Conservation (phyloP, 768 basidiomycete species). For the Calocera viscosa region DNA sequence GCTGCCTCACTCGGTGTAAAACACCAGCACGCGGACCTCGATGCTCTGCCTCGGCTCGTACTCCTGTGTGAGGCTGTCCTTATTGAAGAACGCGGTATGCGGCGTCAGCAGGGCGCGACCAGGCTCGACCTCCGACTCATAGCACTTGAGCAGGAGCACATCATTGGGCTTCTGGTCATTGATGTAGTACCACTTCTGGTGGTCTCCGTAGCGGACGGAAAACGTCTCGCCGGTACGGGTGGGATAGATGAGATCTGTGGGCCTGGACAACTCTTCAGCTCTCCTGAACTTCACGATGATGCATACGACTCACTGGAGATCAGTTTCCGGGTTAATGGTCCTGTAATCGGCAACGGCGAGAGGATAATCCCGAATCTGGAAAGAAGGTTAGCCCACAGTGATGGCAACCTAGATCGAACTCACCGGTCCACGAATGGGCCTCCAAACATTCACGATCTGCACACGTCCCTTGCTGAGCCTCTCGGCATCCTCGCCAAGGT, state of each 20-base stretch:
- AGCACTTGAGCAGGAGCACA: conserved; percentile 19
- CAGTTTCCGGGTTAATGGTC: conserved; percentile 26
- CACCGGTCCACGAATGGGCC: conserved; percentile 26
- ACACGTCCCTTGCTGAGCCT: conserved; percentile 32
- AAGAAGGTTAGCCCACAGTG: too few species aligned
- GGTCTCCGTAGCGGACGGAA: conserved; percentile 29
- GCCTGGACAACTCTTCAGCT: conserved; percentile 19
- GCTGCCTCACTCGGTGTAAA: conserved; percentile 26
- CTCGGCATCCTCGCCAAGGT: conserved; percentile 33
- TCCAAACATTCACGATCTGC: conserved; percentile 39
- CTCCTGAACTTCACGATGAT: neutral
- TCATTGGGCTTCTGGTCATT: conserved; percentile 21
- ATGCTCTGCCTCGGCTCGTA: conserved; percentile 36
- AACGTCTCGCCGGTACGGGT: conserved; percentile 29
- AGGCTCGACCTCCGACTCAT: conserved; percentile 34
- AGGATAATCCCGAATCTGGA: conserved; percentile 24
- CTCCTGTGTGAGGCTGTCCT: conserved; percentile 38
- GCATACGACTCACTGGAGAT: conserved; percentile 21
- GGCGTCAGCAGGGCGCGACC: conserved; percentile 39
- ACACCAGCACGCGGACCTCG: conserved; percentile 35
- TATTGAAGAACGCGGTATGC: conserved; percentile 51
- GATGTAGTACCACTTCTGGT: conserved; percentile 33
- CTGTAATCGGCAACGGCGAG: conserved; percentile 35
- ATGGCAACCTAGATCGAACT: too few species aligned
- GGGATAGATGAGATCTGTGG: conserved; percentile 24